These are phyloP conservation scores for Solanum peruvianum DNA, from an alignment of 257 asterid species.

Conservation along the genomic window DNA sequence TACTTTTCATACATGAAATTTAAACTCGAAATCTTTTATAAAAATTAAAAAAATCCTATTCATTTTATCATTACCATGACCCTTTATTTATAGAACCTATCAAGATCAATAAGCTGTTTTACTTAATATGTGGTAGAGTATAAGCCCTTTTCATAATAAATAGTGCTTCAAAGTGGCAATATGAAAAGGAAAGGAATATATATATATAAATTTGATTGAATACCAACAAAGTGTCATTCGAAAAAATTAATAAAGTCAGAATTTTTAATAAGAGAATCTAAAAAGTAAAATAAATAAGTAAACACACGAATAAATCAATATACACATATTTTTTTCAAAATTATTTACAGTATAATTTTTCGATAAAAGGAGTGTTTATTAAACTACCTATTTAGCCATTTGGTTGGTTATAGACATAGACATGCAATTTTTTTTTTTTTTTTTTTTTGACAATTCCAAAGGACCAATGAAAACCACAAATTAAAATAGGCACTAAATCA, in stretches of 20 bases:
- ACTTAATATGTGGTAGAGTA: background rate
- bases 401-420: background rate
- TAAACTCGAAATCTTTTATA: background rate
- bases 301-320: background rate
- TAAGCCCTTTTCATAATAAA: background rate
- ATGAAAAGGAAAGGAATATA: background rate
- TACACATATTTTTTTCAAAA: background rate
- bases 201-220: background rate
- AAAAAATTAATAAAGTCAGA: background rate
- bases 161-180: background rate
- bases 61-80: background rate
- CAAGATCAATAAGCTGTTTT: background rate
- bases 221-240: too few relatives aligned
- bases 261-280: background rate
- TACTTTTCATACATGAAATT: background rate
- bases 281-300: background rate
- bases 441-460: background rate
- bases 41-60: background rate
- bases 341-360: background rate
- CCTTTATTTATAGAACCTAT: background rate
- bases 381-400: background rate
- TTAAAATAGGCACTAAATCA: conserved; percentile 3
- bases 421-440: background rate
- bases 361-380: too few relatives aligned
- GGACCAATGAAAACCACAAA: background rate